Evolutionary conservation across 495 filamentous ascomycete genomes (phyloP), one percentile per base, ranked within the genome.

Genomic region (Tuber aestivum): DNA sequence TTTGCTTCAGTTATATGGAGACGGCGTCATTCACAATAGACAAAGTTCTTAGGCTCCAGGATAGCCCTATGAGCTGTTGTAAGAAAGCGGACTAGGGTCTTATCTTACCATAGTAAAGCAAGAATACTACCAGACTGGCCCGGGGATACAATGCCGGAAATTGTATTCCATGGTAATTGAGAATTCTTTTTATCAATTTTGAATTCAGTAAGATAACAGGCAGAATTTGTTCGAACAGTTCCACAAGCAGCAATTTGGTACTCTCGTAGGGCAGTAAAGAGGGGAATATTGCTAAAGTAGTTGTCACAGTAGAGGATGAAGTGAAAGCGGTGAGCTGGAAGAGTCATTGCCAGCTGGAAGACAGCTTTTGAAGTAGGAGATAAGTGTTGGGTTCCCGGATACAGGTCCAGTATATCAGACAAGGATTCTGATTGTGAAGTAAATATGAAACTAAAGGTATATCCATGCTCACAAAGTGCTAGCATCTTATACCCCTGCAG

Each of bases 11-110:
- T 71, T 38, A 68, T 70, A 45, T 77, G 77, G 78, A 74, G 41
- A 79, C 68, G 71, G 77, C 79, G 70, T 77, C 75, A 70, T 75
- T 78, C 35, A 78, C 71, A 70, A 76, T 38, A n/a, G 5, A 71
- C 35, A 37, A 50, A 61, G 35, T 71, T 75, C 14, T 40, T 14
- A 4, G 37, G 7, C 38, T 48, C 42, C 21, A 38, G 6, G 69
- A 41, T 75, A 27, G 48, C 73, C 5, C 3, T 23, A 21, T 71
- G 5, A 0, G 48, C 70, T 32, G 27, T 75, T 0, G 73, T 75
- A 14, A 71, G 56, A 23, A 71, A 48, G 16, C 40, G 65, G 21
- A 75, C 41, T 2, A 65, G 23, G 4, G 16, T 68, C 42, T 56
- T 68, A 72, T 71, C 48, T 68, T 56, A 23, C 42, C 44, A 75